Evolutionary conservation across 495 filamentous ascomycete species (phyloP), one percentile per base, ranked within the genome.

Genomic region (Penicillium bovifimosum): DNA sequence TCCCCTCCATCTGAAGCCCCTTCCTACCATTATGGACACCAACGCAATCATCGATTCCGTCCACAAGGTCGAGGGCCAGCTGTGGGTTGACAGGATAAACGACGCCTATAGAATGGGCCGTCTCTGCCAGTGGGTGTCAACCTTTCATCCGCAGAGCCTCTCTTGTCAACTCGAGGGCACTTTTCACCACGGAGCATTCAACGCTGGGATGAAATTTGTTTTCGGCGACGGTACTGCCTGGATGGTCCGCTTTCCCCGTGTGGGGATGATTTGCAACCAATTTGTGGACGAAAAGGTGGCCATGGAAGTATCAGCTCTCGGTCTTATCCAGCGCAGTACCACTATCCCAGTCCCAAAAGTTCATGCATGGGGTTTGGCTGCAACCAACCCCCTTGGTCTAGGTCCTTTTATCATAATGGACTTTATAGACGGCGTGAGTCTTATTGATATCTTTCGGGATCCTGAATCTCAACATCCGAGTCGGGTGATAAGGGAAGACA

Each of bases 321-420:
- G 52, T 44, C 60, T 69, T 33, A 57, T 77, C 48, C 51, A 47
- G 35, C 46, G 66, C 8, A 58, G 59, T 17, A 79, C 74, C 42
- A 71, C 66, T 1, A 76, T 77, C 47, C 74, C 74, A 10, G 61
- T 75, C 33, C 73, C 70, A n/a, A 48, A 8, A 39, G 52, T 76
- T 7, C 36, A 44, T 9, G 63, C 61, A n/a, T 78, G 70, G 73
- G 73, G 76, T 27, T 46, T 34, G 10, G 59, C 63, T 48, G 48
- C 58, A 10, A 61, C 59, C 27, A 77, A 71, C 47, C 54, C 62
- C 34, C 64, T 66, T 39, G 55, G 61, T 35, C 58, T 75, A 9
- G 67, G 74, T 18, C 73, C 69, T 17, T 75, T 75, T 41, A 74
- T 76, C 28, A 68, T 76, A 29, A 74, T 76, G 70, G 71, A 75